Evolutionary conservation across 1,284 basidiomycete species (phyloP).

Genomic region (Microbotryum intermedium): DNA sequence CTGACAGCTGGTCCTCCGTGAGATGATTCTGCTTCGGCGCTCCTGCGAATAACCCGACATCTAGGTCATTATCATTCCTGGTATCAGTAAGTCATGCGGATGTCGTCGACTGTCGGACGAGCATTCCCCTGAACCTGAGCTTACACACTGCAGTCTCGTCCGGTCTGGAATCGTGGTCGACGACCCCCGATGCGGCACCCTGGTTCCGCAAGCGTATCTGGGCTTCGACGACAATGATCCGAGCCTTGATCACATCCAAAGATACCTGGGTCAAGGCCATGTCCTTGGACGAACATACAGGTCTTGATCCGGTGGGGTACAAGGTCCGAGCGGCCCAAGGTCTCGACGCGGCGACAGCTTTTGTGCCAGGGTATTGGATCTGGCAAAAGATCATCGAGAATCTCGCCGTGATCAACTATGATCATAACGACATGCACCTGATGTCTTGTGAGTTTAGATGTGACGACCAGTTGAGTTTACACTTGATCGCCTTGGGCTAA

Average conservation of each 20-base stretch:
- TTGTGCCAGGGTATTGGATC: conserved; percentile 58
- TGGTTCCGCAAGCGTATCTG: conserved; percentile 79
- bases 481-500: not conserved
- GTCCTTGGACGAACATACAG: conserved; percentile 78
- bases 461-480: not conserved
- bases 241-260: conserved; percentile 75
- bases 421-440: conserved; percentile 72
- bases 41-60: not conserved
- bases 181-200: conserved; percentile 60
- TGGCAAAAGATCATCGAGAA: conserved; percentile 35
- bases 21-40: conserved; percentile 44
- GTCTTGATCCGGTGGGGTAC: conserved; percentile 74
- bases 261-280: conserved; percentile 82
- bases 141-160: not conserved
- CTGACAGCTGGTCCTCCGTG: conserved; percentile 53
- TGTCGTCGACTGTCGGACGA: not conserved
- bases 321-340: conserved; percentile 84
- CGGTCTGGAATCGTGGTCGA: conserved; percentile 77
- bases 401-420: conserved; percentile 63
- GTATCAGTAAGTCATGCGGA: conserved; percentile 41
- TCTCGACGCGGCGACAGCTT: conserved; percentile 78
- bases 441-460: too few species aligned
- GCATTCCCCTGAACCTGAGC: not conserved
- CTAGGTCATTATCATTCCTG: conserved; percentile 38
- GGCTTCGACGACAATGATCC: conserved; percentile 75